These are phyloP conservation scores for Termitomyces sp. DNA, from an alignment of 768 basidiomycete genomes.

Conservation along the genomic window DNA sequence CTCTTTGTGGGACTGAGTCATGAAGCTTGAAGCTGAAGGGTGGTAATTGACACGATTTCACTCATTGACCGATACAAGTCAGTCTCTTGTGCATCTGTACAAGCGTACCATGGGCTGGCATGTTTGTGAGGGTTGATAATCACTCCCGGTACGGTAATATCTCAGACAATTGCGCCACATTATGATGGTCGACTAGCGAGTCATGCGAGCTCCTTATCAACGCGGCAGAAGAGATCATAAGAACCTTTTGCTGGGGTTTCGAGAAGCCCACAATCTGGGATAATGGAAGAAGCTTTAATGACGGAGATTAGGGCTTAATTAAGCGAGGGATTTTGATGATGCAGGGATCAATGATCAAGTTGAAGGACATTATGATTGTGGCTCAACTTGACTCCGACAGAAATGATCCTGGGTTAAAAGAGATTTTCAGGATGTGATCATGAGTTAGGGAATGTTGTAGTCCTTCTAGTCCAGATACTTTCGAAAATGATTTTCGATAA, in stretches of 20 bases:
- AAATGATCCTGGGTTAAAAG: neutral
- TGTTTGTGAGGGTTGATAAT: neutral
- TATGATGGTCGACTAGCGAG: neutral
- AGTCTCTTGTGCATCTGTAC: neutral
- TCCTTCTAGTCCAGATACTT: too few species aligned
- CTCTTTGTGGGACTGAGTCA: neutral
- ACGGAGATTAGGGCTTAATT: too few species aligned
- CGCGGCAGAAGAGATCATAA: neutral
- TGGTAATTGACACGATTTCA: neutral
- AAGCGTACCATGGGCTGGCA: neutral
- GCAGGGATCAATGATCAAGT: neutral
- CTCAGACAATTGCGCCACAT: neutral
- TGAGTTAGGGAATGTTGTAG: too few species aligned
- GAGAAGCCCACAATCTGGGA: too few species aligned
- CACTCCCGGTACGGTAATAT: neutral
- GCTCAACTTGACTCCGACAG: neutral
- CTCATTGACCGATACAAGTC: neutral
- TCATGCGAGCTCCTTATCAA: neutral
- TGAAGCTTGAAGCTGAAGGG: too few species aligned
- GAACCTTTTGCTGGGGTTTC: too few species aligned
- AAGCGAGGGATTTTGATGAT: neutral
- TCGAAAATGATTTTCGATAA: too few species aligned
- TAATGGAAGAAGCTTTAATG: neutral
- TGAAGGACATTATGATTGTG: neutral
- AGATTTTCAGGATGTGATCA: too few species aligned